phyloP scores from a whole-genome alignment of 495 filamentous ascomycete genomes.

The Articulospora tetracladia region DNA sequence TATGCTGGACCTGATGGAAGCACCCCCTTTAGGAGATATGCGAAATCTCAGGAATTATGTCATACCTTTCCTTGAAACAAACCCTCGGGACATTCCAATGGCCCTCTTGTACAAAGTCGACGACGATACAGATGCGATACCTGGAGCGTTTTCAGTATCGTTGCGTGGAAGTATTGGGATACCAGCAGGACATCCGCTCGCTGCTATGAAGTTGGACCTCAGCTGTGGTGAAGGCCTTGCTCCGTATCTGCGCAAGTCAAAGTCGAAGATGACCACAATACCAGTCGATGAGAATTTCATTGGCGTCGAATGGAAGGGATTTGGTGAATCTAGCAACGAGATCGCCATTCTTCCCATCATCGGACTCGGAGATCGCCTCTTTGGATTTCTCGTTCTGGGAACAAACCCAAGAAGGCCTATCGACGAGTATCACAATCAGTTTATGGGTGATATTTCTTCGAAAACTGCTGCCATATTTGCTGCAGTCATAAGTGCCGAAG shows the following conservation, averaged over 20 bases:
- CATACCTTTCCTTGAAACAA: conserved; percentile 24
- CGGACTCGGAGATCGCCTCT: conserved; percentile 25
- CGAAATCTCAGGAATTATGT: conserved; percentile 1
- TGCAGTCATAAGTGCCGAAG: conserved; percentile 66
- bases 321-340: conserved; percentile 35
- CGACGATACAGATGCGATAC: conserved; percentile 31
- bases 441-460: conserved; percentile 9
- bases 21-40: background rate
- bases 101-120: conserved; percentile 56
- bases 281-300: conserved; percentile 37
- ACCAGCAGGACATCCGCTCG: conserved; percentile 51
- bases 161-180: conserved; percentile 60
- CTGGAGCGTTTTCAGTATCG: conserved; percentile 44
- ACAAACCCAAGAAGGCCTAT: conserved; percentile 15
- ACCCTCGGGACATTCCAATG: conserved; percentile 57
- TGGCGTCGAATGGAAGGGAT: conserved; percentile 34
- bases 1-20: conserved; percentile 13
- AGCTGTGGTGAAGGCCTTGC: conserved; percentile 57
- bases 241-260: conserved; percentile 59
- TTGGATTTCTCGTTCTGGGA: conserved; percentile 29
- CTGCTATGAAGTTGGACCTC: conserved; percentile 49
- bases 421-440: conserved; percentile 14
- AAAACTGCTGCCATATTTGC: conserved; percentile 57
- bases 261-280: conserved; percentile 51
- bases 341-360: conserved; percentile 57